phyloP scores from a whole-genome alignment of 192 early-diverging fungal species.

The Coemansia sp. region DNA sequence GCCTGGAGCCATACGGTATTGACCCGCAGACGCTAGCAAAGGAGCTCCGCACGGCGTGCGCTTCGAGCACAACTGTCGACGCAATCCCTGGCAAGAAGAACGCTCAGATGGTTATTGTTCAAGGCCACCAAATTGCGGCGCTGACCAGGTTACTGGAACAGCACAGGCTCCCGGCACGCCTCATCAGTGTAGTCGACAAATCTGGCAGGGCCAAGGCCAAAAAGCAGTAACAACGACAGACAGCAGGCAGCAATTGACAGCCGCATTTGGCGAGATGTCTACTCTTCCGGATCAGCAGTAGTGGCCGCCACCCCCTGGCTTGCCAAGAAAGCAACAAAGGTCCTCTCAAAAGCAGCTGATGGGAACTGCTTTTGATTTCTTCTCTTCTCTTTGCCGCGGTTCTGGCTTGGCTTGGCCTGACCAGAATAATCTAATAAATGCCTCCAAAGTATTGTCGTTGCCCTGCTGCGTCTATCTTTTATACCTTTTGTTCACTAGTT shows the following conservation, averaged over 20 bases:
- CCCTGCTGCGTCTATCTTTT: neutral
- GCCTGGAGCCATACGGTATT: slow-evolving; percentile 42
- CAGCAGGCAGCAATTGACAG: neutral
- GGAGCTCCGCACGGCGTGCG: slow-evolving; percentile 38
- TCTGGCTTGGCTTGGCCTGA: neutral
- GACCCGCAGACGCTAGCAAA: slow-evolving; percentile 36
- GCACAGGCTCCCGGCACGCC: slow-evolving; percentile 23
- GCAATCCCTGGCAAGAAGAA: slow-evolving; percentile 39
- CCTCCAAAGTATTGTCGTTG: neutral
- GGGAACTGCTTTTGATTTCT: neutral
- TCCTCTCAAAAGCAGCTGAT: neutral
- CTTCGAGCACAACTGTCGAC: slow-evolving; percentile 45
- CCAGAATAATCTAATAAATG: neutral
- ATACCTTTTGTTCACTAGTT: neutral
- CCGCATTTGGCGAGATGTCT: neutral
- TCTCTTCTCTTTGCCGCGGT: neutral
- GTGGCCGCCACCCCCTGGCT: slow-evolving; percentile 1
- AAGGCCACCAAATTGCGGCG: slow-evolving; percentile 46
- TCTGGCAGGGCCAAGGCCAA: slow-evolving; percentile 42
- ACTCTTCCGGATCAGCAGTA: neutral
- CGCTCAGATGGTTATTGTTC: slow-evolving; percentile 31
- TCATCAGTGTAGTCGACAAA: slow-evolving; percentile 38
- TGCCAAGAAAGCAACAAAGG: slow-evolving; percentile 3
- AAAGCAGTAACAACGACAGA: slow-evolving; percentile 20
- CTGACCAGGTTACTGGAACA: slow-evolving; percentile 34